A percentile compares a stretch with the other conserved stretches of the same genome.
These are phyloP conservation scores for Picea sitchensis DNA, from an alignment of 75 land plant genomes.

Conservation along the genomic window DNA sequence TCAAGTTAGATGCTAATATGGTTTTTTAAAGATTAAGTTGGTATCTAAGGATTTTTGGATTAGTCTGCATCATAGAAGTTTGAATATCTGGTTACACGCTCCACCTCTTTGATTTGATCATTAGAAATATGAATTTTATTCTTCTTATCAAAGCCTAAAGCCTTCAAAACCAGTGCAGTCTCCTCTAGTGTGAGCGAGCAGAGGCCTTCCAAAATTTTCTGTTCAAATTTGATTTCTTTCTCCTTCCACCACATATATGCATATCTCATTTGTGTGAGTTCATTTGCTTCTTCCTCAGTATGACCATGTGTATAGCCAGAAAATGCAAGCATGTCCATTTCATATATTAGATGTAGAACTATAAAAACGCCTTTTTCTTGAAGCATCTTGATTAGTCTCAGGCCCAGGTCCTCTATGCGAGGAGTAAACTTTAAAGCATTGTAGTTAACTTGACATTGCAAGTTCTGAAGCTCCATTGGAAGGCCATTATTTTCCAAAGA, in stretches of 20 bases:
- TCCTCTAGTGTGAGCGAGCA: conserved; percentile 96
- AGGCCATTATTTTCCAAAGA: conserved; percentile 73
- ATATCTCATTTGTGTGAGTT: too few relatives aligned
- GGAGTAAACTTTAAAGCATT: conserved; percentile 72
- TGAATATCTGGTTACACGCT: too few relatives aligned
- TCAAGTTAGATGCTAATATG: too few relatives aligned
- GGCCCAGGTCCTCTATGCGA: conserved; percentile 59
- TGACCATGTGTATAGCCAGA: conserved; percentile 89
- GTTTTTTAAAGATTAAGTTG: too few relatives aligned
- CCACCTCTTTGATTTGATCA: conserved; percentile 83
- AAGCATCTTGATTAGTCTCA: conserved; percentile 52
- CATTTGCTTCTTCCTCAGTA: too few relatives aligned
- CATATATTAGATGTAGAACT: conserved; percentile 76
- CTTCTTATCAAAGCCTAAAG: conserved; percentile 49
- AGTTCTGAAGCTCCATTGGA: conserved; percentile 48
- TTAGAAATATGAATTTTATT: conserved; percentile 83
- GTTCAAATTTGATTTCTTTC: conserved; percentile 73
- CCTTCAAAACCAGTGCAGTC: too few relatives aligned
- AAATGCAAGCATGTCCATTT: conserved; percentile 94
- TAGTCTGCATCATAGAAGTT: too few relatives aligned
- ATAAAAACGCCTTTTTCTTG: conserved; percentile 55
- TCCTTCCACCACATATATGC: conserved; percentile 98
- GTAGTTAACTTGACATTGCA: conserved; percentile 76
- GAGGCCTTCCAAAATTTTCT: conserved; percentile 69
- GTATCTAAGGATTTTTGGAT: too few relatives aligned